Conservation (phyloP, 192 early-diverging fungal genomes). For the Coemansia biformis region DNA sequence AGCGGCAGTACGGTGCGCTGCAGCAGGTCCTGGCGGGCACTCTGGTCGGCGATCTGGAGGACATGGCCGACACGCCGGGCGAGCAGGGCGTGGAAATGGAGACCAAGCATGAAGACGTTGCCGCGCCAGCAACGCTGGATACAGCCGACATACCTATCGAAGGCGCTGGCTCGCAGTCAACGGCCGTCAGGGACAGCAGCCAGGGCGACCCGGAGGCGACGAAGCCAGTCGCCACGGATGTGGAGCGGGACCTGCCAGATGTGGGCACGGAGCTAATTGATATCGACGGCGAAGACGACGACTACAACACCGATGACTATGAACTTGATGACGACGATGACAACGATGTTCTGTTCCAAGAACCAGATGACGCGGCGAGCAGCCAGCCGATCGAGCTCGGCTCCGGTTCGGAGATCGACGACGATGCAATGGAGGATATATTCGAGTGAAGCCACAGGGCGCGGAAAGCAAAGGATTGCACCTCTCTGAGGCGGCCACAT, state of each 20-base stretch:
- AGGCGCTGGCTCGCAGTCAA: no score
- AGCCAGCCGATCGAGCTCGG: conserved; percentile 30
- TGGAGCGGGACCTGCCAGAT: no score
- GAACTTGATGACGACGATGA: no score
- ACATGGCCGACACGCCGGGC: no score
- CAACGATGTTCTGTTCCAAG: conserved; percentile 1
- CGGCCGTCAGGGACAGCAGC: no score
- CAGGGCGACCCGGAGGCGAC: no score
- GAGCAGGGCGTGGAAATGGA: no score
- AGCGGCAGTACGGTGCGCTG: conserved; percentile 29
- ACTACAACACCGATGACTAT: neutral
- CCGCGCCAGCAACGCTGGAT: no score
- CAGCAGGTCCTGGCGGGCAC: conserved; percentile 22
- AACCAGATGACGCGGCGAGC: neutral
- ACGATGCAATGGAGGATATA: conserved; percentile 48
- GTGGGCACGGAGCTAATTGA: conserved; percentile 13
- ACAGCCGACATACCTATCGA: no score
- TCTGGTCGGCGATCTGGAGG: conserved; percentile 12
- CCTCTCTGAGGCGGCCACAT: neutral
- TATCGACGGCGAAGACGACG: conserved; percentile 21
- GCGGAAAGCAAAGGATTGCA: neutral
- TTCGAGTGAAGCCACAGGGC: conserved; percentile 16
- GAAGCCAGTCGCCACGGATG: no score
- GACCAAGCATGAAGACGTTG: no score
- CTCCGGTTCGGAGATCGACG: conserved; percentile 34